Evolutionary conservation across 2,329 filamentous ascomycete species (phyloP).

Genomic region (Neoascochyta sp.): DNA sequence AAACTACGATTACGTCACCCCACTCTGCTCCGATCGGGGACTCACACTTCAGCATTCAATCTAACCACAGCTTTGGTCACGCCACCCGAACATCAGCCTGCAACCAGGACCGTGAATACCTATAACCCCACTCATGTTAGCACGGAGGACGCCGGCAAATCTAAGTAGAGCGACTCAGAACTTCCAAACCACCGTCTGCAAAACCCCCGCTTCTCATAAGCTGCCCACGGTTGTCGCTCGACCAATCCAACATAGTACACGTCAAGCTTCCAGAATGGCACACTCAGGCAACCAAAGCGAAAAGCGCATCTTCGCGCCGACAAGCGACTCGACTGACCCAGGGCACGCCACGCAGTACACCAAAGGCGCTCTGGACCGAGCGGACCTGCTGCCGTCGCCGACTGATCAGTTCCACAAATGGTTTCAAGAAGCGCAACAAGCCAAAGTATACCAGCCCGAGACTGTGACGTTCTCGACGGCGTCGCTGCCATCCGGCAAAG

Average conservation of each 20-base stretch:
- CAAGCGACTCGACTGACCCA: constrained; percentile 49
- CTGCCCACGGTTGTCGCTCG: too few species aligned
- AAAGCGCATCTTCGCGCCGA: constrained; percentile 59
- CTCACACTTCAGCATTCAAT: constrained; percentile 7
- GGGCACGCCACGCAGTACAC: constrained; percentile 74
- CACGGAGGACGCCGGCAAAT: background rate
- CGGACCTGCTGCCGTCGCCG: constrained; percentile 62
- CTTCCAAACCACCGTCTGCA: background rate
- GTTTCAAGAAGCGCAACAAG: constrained; percentile 70
- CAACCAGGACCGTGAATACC: background rate
- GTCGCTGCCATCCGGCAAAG: constrained; percentile 73
- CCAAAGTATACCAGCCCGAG: constrained; percentile 71
- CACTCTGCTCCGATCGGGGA: constrained; percentile 20
- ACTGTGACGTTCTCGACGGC: constrained; percentile 86
- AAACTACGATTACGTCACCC: constrained; percentile 30
- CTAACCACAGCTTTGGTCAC: constrained; percentile 11
- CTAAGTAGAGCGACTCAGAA: background rate
- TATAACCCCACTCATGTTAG: constrained; percentile 1
- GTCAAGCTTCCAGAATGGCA: constrained; percentile 18
- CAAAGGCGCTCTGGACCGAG: constrained; percentile 57
- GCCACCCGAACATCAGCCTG: constrained; percentile 2
- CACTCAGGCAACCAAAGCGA: constrained; percentile 18
- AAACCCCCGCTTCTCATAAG: too few species aligned
- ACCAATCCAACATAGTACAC: background rate
- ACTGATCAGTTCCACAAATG: constrained; percentile 83